Conservation (phyloP, 495 filamentous ascomycete species). For the Trichoderma asperelloides region DNA sequence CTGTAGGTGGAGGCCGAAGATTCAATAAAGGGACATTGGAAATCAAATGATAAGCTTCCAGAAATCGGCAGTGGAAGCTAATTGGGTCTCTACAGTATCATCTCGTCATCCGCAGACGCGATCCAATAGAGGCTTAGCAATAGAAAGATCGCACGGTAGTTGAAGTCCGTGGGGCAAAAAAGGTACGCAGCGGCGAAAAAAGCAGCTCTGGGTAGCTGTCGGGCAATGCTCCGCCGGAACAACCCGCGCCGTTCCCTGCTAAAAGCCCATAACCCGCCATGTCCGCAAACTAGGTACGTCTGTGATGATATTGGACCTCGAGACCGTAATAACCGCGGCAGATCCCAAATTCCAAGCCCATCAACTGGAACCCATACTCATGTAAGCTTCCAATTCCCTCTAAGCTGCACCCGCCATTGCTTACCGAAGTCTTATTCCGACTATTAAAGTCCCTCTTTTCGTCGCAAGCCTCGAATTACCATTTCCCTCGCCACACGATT, state of each 20-base stretch:
- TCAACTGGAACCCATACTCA: background rate
- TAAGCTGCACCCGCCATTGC: background rate
- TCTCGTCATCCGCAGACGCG: background rate
- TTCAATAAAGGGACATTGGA: background rate
- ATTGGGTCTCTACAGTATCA: background rate
- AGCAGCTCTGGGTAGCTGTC: background rate
- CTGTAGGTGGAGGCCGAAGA: background rate
- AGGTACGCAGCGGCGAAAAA: background rate
- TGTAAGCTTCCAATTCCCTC: background rate
- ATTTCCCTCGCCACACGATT: background rate
- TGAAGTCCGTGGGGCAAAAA: background rate
- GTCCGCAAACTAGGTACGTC: background rate
- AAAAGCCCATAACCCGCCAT: background rate
- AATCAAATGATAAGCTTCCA: background rate
- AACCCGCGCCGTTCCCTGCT: background rate
- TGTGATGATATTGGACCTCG: background rate
- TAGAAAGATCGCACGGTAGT: background rate
- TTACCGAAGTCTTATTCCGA: background rate
- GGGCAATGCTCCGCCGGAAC: slow-evolving; percentile 1
- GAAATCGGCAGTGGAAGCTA: background rate
- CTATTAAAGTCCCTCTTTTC: background rate
- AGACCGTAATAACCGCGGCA: background rate
- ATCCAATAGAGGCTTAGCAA: background rate
- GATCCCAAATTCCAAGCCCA: background rate
- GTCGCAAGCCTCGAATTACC: background rate